Evolutionary conservation across 2,329 filamentous ascomycete genomes (phyloP).

Genomic region (Hymenotorrendiella dingleyae): DNA sequence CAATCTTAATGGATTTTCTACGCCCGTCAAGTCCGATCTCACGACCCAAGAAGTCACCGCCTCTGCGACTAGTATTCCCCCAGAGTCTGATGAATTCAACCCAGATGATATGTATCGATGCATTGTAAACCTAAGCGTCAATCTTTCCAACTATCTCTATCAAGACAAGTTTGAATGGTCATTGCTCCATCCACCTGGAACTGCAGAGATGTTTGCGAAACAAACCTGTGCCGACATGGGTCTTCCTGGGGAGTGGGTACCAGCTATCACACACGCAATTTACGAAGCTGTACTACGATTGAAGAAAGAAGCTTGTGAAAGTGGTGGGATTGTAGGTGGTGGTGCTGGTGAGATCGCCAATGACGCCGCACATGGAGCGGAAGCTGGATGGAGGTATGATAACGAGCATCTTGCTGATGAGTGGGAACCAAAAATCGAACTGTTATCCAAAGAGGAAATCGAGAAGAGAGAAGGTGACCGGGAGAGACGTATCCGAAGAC

Average conservation of each 20-base stretch:
- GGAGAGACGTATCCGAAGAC: slow-evolving; percentile 79
- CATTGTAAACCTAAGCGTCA: slow-evolving; percentile 85
- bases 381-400: slow-evolving; percentile 93
- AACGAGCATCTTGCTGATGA: slow-evolving; percentile 80
- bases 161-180: slow-evolving; percentile 99
- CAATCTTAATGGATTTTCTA: slow-evolving; percentile 37
- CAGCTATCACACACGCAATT: slow-evolving; percentile 90
- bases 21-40: slow-evolving; percentile 41
- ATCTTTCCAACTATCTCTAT: slow-evolving; percentile 84
- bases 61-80: slow-evolving; percentile 56
- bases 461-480: slow-evolving; percentile 94
- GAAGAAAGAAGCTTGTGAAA: slow-evolving; percentile 95
- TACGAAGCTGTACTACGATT: slow-evolving; percentile 89
- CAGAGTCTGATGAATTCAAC: slow-evolving; percentile 70
- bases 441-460: slow-evolving; percentile 89
- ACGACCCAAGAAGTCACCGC: slow-evolving; percentile 54
- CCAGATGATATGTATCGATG: slow-evolving; percentile 94
- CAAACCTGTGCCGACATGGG: slow-evolving; percentile 90
- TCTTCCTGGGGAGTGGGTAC: slow-evolving; percentile 85
- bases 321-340: slow-evolving; percentile 77
- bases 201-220: slow-evolving; percentile 86
- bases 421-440: slow-evolving; percentile 79
- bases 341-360: slow-evolving; percentile 74
- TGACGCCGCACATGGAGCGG: slow-evolving; percentile 73
- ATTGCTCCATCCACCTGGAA: slow-evolving; percentile 81